Conservation (phyloP, 2,329 filamentous ascomycete genomes). For the Acephala macrosclerotiorum region DNA sequence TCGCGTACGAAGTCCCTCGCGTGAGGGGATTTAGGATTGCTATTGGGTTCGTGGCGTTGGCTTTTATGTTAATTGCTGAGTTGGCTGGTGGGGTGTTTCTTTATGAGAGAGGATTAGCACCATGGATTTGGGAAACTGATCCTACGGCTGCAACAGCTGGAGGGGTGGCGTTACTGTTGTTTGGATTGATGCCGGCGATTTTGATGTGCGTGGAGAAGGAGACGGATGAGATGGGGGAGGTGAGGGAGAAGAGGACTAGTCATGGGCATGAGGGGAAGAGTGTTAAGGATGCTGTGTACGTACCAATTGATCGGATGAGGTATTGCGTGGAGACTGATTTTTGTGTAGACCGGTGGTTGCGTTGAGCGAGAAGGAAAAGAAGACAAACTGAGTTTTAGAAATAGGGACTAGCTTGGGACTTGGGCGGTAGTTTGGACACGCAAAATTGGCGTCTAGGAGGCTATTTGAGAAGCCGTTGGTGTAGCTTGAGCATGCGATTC, state of each 20-base stretch:
- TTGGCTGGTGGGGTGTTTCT: constrained; percentile 28
- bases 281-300: constrained; percentile 32
- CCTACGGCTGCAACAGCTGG: constrained; percentile 21
- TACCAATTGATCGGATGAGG: neutral
- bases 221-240: constrained; percentile 41
- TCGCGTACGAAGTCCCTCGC: constrained; percentile 42
- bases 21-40: constrained; percentile 42
- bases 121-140: constrained; percentile 34
- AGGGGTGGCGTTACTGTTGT: constrained; percentile 26
- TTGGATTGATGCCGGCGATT: constrained; percentile 39
- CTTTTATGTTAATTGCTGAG: constrained; percentile 37
- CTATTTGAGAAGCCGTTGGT: neutral
- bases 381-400: neutral
- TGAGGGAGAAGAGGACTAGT: constrained; percentile 23
- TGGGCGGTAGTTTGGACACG: neutral
- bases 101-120: constrained; percentile 34
- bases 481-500: neutral
- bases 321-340: neutral
- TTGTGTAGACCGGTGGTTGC: constrained; percentile 2
- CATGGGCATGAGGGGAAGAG: constrained; percentile 39
- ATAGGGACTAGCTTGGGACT: neutral
- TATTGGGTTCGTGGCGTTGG: constrained; percentile 40
- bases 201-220: constrained; percentile 42
- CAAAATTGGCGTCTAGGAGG: neutral
- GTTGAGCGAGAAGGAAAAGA: constrained; percentile 2